Conservation (phyloP, 495 filamentous ascomycete genomes). For the Neurospora terricola region DNA sequence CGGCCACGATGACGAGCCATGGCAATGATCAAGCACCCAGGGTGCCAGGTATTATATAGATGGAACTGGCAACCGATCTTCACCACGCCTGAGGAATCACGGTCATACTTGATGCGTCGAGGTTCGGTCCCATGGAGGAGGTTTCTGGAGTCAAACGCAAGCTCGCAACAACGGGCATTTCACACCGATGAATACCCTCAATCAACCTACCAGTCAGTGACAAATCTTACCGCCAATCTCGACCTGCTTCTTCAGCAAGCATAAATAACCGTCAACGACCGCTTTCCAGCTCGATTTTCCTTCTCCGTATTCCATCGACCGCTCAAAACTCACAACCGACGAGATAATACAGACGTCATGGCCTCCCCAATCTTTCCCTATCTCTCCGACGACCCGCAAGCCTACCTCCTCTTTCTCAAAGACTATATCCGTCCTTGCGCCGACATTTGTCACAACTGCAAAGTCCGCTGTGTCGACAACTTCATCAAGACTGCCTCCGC, state of each 20-base stretch:
- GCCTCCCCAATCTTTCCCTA: neutral
- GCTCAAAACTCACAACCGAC: neutral
- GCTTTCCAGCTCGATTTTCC: neutral
- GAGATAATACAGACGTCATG: neutral
- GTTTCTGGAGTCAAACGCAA: neutral
- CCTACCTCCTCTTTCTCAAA: neutral
- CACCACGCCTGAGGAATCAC: too few species aligned
- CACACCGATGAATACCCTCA: neutral
- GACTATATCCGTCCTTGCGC: neutral
- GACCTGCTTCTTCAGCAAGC: neutral
- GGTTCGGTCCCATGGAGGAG: too few species aligned
- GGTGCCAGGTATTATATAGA: too few species aligned
- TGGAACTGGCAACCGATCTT: too few species aligned
- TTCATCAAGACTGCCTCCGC: neutral
- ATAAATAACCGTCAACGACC: neutral
- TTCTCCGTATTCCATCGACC: neutral
- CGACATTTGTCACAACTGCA: neutral
- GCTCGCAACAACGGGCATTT: too few species aligned
- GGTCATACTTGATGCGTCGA: too few species aligned
- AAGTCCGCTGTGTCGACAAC: neutral
- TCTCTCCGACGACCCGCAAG: neutral
- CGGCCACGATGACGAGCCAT: too few species aligned
- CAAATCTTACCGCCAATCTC: neutral
- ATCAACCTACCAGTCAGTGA: neutral
- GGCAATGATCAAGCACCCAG: neutral